Conservation (phyloP, 1,284 basidiomycete species). For the Sporisorium reilianum region DNA sequence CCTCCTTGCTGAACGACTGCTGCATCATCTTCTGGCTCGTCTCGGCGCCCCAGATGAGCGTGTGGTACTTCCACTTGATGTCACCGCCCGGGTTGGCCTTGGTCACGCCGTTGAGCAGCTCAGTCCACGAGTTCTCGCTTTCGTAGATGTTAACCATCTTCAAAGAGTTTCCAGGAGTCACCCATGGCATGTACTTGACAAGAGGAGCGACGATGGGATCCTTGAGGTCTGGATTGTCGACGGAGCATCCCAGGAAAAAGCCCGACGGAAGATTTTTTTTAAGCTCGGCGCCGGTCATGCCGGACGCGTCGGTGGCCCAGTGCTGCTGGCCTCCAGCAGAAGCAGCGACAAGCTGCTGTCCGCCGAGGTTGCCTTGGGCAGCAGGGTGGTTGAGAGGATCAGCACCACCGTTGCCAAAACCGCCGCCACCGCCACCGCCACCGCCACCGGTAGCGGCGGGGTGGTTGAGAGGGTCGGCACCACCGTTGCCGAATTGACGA, state of each 20-base stretch:
- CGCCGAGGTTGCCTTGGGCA: background rate
- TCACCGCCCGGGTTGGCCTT: conserved; percentile 11
- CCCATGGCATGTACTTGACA: conserved; percentile 28
- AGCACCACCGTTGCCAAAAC: conserved; percentile 18
- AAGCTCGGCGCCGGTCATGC: conserved; percentile 39
- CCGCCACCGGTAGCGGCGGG: background rate
- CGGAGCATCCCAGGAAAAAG: conserved; percentile 36
- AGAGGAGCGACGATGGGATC: conserved; percentile 17
- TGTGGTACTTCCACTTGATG: conserved; percentile 43
- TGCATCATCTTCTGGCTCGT: conserved; percentile 37
- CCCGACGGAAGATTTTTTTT: conserved; percentile 20
- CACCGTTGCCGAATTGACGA: conserved; percentile 20
- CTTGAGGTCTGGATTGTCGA: conserved; percentile 44
- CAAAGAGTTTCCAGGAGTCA: conserved; percentile 34
- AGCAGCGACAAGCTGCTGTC: background rate
- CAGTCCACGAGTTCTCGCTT: conserved; percentile 35
- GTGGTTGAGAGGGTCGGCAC: conserved; percentile 12
- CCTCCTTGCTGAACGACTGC: conserved; percentile 39
- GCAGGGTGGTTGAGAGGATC: conserved; percentile 38
- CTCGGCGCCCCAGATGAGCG: conserved; percentile 43
- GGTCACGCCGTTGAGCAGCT: conserved; percentile 25
- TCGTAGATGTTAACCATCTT: conserved; percentile 10
- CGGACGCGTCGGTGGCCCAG: conserved; percentile 39
- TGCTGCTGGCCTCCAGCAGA: conserved; percentile 33
- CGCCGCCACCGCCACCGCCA: background rate